Evolutionary conservation across 768 basidiomycete species (phyloP).

Genomic region (Aureoboletus auriporus): DNA sequence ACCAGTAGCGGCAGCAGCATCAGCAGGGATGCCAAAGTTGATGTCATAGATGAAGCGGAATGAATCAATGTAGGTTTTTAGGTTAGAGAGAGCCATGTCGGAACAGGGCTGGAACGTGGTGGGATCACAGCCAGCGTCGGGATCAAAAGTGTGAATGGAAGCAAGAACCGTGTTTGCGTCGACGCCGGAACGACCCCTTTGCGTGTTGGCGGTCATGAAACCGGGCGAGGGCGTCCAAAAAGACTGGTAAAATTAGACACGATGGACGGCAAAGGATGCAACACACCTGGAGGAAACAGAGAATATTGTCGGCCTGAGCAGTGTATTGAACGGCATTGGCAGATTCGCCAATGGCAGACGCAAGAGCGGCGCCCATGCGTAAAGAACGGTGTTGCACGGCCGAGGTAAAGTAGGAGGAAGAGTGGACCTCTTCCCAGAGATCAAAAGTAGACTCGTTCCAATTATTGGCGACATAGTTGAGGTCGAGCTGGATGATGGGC

Average conservation of each 20-base stretch:
- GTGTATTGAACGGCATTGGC: slow-evolving; percentile 42
- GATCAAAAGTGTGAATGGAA: slow-evolving; percentile 77
- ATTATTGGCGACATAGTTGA: slow-evolving; percentile 63
- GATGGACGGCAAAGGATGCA: neutral
- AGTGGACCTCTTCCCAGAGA: slow-evolving; percentile 25
- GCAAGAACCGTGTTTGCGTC: slow-evolving; percentile 72
- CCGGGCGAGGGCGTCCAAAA: slow-evolving; percentile 66
- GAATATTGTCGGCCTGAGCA: slow-evolving; percentile 55
- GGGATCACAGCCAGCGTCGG: slow-evolving; percentile 66
- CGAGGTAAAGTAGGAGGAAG: slow-evolving; percentile 74
- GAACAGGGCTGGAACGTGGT: slow-evolving; percentile 83
- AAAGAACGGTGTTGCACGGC: slow-evolving; percentile 74
- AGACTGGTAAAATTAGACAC: slow-evolving; percentile 36
- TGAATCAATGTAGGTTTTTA: slow-evolving; percentile 67
- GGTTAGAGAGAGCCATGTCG: slow-evolving; percentile 67
- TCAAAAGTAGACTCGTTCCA: slow-evolving; percentile 66
- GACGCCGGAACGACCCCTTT: slow-evolving; percentile 69
- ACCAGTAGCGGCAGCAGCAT: slow-evolving; percentile 63
- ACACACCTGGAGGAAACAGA: slow-evolving; percentile 73
- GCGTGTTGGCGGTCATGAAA: slow-evolving; percentile 75
- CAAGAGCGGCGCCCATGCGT: slow-evolving; percentile 63
- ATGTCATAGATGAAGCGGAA: slow-evolving; percentile 68
- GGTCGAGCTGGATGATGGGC: slow-evolving; percentile 69
- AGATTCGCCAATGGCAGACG: slow-evolving; percentile 50
- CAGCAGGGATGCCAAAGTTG: slow-evolving; percentile 54